These are phyloP conservation scores for Peniophora sp. DNA, from an alignment of 1,284 basidiomycete species.

Conservation along the genomic window DNA sequence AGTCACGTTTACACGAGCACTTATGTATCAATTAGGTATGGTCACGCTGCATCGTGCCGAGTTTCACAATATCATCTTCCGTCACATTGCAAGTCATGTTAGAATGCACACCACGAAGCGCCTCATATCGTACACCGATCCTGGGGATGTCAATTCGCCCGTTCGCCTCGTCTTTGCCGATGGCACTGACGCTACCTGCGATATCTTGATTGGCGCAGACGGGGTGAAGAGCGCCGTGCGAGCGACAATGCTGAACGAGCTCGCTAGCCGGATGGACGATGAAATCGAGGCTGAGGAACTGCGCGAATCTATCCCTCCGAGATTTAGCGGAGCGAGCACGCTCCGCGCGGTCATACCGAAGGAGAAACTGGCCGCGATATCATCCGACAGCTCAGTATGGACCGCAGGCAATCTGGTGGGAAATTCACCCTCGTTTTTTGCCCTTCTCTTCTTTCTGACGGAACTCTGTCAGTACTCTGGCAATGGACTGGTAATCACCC, in stretches of 20 bases:
- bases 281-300: conserved; percentile 7
- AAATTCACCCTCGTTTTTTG: conserved; percentile 21
- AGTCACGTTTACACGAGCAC: not conserved
- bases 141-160: conserved; percentile 8
- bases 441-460: conserved; percentile 1
- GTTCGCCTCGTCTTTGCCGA: conserved; percentile 35
- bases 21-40: conserved; percentile 15
- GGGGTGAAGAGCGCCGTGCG: conserved; percentile 27
- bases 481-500: conserved; percentile 18
- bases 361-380: conserved; percentile 21
- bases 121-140: conserved; percentile 28
- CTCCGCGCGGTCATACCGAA: conserved; percentile 31
- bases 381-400: conserved; percentile 24
- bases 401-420: conserved; percentile 14
- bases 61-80: conserved; percentile 31
- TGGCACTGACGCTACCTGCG: conserved; percentile 29
- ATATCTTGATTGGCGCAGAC: conserved; percentile 41
- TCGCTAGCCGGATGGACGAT: conserved; percentile 9
- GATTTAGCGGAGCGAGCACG: conserved; percentile 30
- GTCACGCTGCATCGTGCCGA: conserved; percentile 35
- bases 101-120: conserved; percentile 28
- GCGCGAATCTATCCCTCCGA: conserved; percentile 18
- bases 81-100: conserved; percentile 17
- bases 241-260: conserved; percentile 13
- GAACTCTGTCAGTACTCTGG: conserved; percentile 32